Percentiles rank a stretch among this genome's conserved stretches.
Conservation (phyloP, 2,329 filamentous ascomycete genomes). For the Beauveria rudraprayagi region DNA sequence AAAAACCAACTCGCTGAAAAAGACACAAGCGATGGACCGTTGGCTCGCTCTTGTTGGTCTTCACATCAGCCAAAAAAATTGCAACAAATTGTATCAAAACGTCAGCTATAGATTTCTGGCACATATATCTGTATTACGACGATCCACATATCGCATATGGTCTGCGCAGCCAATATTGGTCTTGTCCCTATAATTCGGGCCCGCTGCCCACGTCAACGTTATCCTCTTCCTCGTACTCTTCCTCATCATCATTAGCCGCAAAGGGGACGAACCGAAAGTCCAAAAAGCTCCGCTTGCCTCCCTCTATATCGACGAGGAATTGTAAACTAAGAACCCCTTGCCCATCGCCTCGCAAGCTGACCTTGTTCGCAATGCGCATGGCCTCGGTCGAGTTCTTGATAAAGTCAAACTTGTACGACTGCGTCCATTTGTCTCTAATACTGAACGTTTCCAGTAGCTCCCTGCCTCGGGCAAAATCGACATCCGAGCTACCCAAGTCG, state of each 20-base stretch:
- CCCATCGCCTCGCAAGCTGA: conserved; percentile 78
- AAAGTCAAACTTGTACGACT: conserved; percentile 80
- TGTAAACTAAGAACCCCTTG: conserved; percentile 91
- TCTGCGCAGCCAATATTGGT: background rate
- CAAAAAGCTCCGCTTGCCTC: conserved; percentile 61
- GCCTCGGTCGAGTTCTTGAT: conserved; percentile 79
- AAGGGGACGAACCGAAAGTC: conserved; percentile 78
- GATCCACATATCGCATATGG: background rate
- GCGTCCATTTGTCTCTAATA: conserved; percentile 50
- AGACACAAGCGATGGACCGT: background rate
- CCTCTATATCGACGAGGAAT: conserved; percentile 88
- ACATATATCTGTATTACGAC: background rate
- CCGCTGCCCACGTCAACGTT: conserved; percentile 9
- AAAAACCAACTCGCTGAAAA: background rate
- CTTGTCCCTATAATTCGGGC: background rate
- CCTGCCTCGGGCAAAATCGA: conserved; percentile 57
- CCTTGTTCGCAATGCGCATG: conserved; percentile 90
- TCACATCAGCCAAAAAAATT: background rate
- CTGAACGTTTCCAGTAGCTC: conserved; percentile 69
- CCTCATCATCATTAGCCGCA: conserved; percentile 49
- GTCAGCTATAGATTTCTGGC: background rate
- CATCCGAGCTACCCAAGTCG: conserved; percentile 52
- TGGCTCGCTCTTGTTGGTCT: no score
- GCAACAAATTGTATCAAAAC: background rate
- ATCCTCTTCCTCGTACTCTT: conserved; percentile 28